These are phyloP conservation scores for Triticum turgidum DNA, from an alignment of 176 grass and related monocot genomes.

Conservation along the genomic window DNA sequence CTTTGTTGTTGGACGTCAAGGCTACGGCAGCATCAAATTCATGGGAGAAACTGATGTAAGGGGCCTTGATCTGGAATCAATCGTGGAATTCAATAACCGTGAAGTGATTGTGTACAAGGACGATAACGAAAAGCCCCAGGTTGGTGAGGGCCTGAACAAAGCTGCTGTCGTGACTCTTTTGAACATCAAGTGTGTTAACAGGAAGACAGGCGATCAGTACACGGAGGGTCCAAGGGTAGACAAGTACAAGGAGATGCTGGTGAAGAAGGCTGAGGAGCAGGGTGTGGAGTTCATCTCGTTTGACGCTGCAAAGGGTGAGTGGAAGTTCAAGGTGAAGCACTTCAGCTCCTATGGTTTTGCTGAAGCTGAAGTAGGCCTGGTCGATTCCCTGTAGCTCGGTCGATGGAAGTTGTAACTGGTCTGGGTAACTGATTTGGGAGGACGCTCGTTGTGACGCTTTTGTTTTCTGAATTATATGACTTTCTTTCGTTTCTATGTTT, in stretches of 20 bases:
- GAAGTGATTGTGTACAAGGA: constrained; percentile 94
- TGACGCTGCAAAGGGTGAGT: constrained; percentile 62
- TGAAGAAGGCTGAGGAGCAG: constrained; percentile 65
- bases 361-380: not conserved
- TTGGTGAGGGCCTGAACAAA: constrained; percentile 86
- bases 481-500: not conserved
- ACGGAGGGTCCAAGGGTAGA: constrained; percentile 51
- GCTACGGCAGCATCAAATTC: constrained; percentile 79
- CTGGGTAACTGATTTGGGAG: not conserved
- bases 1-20: constrained; percentile 70
- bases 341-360: constrained; percentile 51
- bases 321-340: constrained; percentile 93
- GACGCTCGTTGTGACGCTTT: not conserved
- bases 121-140: constrained; percentile 66
- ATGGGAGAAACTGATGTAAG: constrained; percentile 79
- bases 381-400: not conserved
- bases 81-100: constrained; percentile 76
- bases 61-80: constrained; percentile 67
- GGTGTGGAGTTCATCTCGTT: constrained; percentile 78
- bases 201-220: constrained; percentile 63
- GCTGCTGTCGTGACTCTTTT: constrained; percentile 77
- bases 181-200: constrained; percentile 79
- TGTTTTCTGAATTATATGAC: not conserved
- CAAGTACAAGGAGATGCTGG: constrained; percentile 75
- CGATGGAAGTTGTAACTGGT: not conserved